A percentile compares a stretch with the other conserved stretches of the same genome.
These are phyloP conservation scores for Fusarium sp. DNA, from an alignment of 2,329 filamentous ascomycete species.

Conservation along the genomic window DNA sequence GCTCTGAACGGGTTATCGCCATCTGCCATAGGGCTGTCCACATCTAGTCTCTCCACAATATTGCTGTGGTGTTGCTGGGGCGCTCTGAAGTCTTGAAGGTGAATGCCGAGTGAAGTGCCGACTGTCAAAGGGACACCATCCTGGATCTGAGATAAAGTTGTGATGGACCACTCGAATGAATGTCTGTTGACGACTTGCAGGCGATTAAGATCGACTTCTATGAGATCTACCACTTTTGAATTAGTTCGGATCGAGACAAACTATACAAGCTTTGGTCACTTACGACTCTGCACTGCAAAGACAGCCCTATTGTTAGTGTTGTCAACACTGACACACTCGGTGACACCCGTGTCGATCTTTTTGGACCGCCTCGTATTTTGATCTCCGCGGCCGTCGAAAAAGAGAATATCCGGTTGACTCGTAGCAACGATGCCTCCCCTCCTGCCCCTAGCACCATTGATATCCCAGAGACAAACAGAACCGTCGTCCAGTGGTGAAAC, in stretches of 20 bases:
- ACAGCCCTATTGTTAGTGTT: conserved; percentile 74
- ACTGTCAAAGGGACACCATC: conserved; percentile 80
- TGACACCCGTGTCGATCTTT: conserved; percentile 77
- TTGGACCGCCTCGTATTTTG: conserved; percentile 64
- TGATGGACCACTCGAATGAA: conserved; percentile 84
- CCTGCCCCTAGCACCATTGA: conserved; percentile 64
- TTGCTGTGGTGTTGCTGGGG: conserved; percentile 49
- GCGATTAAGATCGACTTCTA: conserved; percentile 83
- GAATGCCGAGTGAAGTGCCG: conserved; percentile 82
- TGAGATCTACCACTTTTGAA: conserved; percentile 60
- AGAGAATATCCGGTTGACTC: conserved; percentile 75
- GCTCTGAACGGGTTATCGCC: conserved; percentile 49
- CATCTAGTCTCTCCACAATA: conserved; percentile 52
- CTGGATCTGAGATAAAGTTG: conserved; percentile 78
- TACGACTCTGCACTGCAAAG: conserved; percentile 80
- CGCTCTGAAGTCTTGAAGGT: conserved; percentile 81
- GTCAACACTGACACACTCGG: conserved; percentile 86
- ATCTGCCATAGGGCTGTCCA: conserved; percentile 46
- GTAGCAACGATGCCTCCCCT: conserved; percentile 73
- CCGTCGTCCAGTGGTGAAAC: conserved; percentile 87
- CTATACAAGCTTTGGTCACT: conserved; percentile 46
- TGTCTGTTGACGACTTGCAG: conserved; percentile 75
- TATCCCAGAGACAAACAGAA: conserved; percentile 87
- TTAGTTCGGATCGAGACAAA: background rate
- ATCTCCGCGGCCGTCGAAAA: conserved; percentile 61